Evolutionary conservation across 148 eudicot species (phyloP).

Genomic region (Bassia scoparia): DNA sequence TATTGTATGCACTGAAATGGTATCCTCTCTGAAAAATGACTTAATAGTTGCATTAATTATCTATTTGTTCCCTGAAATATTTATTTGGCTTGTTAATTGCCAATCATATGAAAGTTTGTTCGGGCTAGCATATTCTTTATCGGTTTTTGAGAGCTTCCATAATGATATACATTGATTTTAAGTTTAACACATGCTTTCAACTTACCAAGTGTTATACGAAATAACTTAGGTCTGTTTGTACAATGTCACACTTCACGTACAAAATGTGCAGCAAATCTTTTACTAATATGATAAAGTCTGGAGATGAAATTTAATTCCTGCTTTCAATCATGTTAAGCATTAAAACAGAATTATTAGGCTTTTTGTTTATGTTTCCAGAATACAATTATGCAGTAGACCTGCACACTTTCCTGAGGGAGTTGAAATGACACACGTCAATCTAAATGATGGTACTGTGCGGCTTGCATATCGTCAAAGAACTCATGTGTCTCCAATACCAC

Average conservation of each 20-base stretch:
- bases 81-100: background rate
- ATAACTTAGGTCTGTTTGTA: background rate
- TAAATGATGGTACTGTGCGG: conserved; percentile 94
- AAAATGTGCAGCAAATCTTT: no score
- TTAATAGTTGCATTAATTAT: background rate
- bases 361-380: conserved; percentile 41
- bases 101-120: background rate
- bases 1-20: background rate
- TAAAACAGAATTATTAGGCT: no score
- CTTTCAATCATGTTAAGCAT: no score
- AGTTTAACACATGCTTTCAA: background rate
- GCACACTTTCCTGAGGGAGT: conserved; percentile 82
- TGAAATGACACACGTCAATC: conserved; percentile 89
- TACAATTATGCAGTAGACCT: conserved; percentile 86
- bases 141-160: background rate
- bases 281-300: no score
- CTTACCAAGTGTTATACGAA: background rate
- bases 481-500: conserved; percentile 97
- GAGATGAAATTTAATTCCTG: background rate
- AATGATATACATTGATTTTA: background rate
- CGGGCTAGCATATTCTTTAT: background rate
- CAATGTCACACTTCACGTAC: no score
- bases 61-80: background rate
- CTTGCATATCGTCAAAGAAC: conserved; percentile 67
- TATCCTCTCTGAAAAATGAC: background rate